Base-by-base conservation (phyloP, 2,329 filamentous ascomycete genomes). In the Sarocladiaceae sp. region DNA sequence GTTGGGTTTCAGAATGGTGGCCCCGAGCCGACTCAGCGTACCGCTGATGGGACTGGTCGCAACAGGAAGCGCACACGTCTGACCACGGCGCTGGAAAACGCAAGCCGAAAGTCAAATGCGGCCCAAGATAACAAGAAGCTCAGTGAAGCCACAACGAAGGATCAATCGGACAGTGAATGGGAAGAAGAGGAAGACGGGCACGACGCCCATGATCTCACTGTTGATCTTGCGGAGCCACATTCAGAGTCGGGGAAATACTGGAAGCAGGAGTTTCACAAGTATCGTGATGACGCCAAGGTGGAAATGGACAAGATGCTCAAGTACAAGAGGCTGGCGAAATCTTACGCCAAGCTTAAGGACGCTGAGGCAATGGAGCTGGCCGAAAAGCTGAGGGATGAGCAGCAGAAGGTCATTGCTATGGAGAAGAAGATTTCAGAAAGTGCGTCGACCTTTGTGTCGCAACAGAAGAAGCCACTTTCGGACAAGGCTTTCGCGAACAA, bases 291-390 rank as follows among this genome's bases (percentile, higher is more conserved):
- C 56, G 88, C 87, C 56, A 83, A 82, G 65, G 78, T 76, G 39
- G 86, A 92, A 66, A 85, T 91, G 75, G 84, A 84, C 71, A 89
- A 87, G 70, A 75, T 93, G 62, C 79, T 92, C 63, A 83, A 82
- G 63, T 92, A 91, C 74, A 90, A 91, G 72, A 82, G 88, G 63
- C 75, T 90, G 56, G 87, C 88, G 53, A 92, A 89, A 69, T 86
- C 84, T 52, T 92, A 86, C 62, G 88, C 88, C 39, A 84, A 86
- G 64, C 82, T 86, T 69, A 92, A 91, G 66, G 88, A 93, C 62
- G 74, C 76, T 17, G 85, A 91, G 65, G 84, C 86, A 20, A 77
- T 80, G 23, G 78, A 87, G 52, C 69, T 92, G 48, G 76, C 78
- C 20, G 79, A 83, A 54, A 80, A 83, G 59, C 76, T 93, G 31